Evolutionary conservation across 1,284 basidiomycete species (phyloP).

Genomic region (Agaricales sp.): DNA sequence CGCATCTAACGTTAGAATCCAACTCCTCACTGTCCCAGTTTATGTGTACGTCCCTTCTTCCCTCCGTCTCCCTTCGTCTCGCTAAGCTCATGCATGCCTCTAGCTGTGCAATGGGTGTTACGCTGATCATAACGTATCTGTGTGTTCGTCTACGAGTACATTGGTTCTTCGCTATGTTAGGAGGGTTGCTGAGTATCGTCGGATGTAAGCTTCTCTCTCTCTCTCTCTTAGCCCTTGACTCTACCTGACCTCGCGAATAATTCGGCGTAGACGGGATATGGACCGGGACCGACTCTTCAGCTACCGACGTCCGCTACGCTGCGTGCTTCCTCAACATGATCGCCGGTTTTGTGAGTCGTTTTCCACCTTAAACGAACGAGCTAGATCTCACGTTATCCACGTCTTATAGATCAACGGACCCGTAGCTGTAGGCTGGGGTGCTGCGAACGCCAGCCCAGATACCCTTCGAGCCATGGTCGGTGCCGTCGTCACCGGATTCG

Average conservation of each 20-base stretch:
- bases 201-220: constrained; percentile 6
- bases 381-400: neutral
- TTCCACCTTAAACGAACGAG: neutral
- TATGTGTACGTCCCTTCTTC: constrained; percentile 3
- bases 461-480: constrained; percentile 11
- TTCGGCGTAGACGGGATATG: constrained; percentile 7
- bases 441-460: constrained; percentile 10
- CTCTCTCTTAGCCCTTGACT: neutral
- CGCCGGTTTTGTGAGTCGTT: constrained; percentile 9
- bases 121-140: constrained; percentile 3
- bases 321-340: constrained; percentile 11
- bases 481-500: constrained; percentile 10
- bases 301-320: constrained; percentile 8
- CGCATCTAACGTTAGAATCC: constrained; percentile 7
- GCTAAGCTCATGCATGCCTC: neutral
- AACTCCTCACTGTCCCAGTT: constrained; percentile 7
- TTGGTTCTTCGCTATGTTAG: constrained; percentile 7
- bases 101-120: constrained; percentile 4
- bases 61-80: neutral
- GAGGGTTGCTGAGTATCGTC: constrained; percentile 5
- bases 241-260: neutral
- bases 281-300: constrained; percentile 6
- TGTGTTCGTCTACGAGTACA: constrained; percentile 8
- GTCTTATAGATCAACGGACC: constrained; percentile 8
- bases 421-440: constrained; percentile 11